phyloP scores from a whole-genome alignment of 2,329 filamentous ascomycete species.

The Daldinia sp. region DNA sequence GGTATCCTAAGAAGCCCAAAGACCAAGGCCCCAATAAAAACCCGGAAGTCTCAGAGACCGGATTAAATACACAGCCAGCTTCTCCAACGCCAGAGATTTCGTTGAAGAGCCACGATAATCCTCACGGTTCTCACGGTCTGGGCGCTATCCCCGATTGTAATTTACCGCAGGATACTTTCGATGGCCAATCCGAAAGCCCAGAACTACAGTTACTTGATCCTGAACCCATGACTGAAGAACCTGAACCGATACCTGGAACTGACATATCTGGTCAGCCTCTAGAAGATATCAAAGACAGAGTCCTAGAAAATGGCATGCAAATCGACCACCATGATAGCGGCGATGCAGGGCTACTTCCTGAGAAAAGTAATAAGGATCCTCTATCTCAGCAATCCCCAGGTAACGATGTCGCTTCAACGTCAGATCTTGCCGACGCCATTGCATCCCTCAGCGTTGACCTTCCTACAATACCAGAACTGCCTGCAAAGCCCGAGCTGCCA shows the following conservation, averaged over 20 bases:
- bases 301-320: not conserved
- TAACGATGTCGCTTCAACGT: constrained; percentile 11
- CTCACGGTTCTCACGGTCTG: constrained; percentile 35
- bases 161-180: constrained; percentile 4
- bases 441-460: constrained; percentile 45
- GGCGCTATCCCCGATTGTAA: constrained; percentile 11
- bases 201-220: constrained; percentile 41
- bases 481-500: constrained; percentile 62
- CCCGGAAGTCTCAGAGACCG: constrained; percentile 28
- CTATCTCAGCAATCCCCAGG: not conserved
- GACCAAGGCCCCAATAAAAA: constrained; percentile 24
- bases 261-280: not conserved
- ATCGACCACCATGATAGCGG: not conserved
- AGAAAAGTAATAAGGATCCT: constrained; percentile 3
- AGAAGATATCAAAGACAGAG: not conserved
- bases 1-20: constrained; percentile 66
- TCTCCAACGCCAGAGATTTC: constrained; percentile 54
- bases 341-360: not conserved
- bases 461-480: constrained; percentile 58
- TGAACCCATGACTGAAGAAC: constrained; percentile 41
- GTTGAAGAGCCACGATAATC: constrained; percentile 54
- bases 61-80: constrained; percentile 15
- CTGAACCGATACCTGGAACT: constrained; percentile 7
- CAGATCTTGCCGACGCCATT: constrained; percentile 29
- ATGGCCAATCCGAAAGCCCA: constrained; percentile 35